Evolutionary conservation across 495 filamentous ascomycete genomes (phyloP).

Genomic region (Lophium mytilinum): DNA sequence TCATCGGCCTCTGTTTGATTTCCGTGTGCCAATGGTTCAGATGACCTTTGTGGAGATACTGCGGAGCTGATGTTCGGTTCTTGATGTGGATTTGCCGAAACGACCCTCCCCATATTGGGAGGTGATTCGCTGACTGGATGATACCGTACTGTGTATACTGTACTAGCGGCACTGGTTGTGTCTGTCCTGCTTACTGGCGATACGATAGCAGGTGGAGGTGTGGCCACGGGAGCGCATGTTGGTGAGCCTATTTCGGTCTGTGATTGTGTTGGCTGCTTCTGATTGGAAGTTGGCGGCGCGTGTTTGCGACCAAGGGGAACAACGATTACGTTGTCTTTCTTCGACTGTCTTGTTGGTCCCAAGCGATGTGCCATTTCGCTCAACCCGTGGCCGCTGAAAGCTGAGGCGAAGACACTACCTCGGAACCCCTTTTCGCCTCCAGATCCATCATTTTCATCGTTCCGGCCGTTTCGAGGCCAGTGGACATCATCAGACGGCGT

Average conservation of each 20-base stretch:
- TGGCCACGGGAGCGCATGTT: slow-evolving; percentile 39
- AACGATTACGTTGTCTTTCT: neutral
- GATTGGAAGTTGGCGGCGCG: slow-evolving; percentile 13
- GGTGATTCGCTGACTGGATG: slow-evolving; percentile 67
- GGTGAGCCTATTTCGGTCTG: slow-evolving; percentile 21
- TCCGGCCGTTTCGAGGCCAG: slow-evolving; percentile 37
- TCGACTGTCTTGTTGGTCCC: slow-evolving; percentile 4
- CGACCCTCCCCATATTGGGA: neutral
- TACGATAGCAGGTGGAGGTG: slow-evolving; percentile 53
- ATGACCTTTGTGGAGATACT: no score
- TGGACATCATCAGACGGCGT: slow-evolving; percentile 53
- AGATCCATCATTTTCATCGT: slow-evolving; percentile 4
- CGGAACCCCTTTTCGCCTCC: slow-evolving; percentile 3
- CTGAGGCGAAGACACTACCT: slow-evolving; percentile 7
- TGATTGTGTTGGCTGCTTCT: slow-evolving; percentile 12
- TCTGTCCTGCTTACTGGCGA: slow-evolving; percentile 74
- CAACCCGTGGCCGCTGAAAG: slow-evolving; percentile 24
- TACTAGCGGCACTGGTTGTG: slow-evolving; percentile 68
- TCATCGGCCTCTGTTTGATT: slow-evolving; percentile 2
- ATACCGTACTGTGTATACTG: slow-evolving; percentile 76
- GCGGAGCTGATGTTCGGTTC: neutral
- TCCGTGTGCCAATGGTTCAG: no score
- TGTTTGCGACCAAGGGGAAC: neutral
- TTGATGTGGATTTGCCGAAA: neutral
- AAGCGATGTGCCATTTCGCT: slow-evolving; percentile 29